Base-by-base conservation (phyloP, 108 stramenopile genomes). In the Skeletonema costatum region DNA sequence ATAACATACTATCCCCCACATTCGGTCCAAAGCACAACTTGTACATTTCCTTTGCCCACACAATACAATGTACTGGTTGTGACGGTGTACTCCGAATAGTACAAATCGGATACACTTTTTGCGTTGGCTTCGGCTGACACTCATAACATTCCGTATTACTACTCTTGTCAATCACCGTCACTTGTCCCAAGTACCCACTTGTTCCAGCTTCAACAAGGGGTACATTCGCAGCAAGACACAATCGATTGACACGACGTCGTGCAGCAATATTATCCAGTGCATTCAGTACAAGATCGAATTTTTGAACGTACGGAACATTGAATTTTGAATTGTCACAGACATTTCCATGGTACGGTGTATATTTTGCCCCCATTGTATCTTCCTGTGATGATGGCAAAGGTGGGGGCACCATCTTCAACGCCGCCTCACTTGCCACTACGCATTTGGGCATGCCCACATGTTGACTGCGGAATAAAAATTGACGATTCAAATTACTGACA, bases 11-110 rank as follows among this genome's bases (percentile, higher is more conserved):
- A 16, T 94, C 95, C 75, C 93, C 85, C 6, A 81, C 76, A 53
- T 93, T 88, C 41, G 71, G 70, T 7, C 90, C 94, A 77, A 99
- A 98, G 38, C 98, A 76, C 29, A 99, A 88, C 69, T 97, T 98
- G 86, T 96, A 99, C 36, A 98, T 78, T 85, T 99, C 98, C 89
- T 99, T 99, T 32, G 97, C 97, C 99, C 99, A 99, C 4, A 99
- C 98, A 69, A 99, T 96, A 76, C 98, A 98, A 81, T 99, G 99
- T 11, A 99, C 99, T 1, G 99, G 99, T 88, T 96, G 93, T 70
- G 85, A 87, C 2, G 99, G 99, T 16, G 99, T 99, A 59, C 85
- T 90, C 65, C 98, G 89, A 66, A 99, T 99, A 66, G 99, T 99
- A 86, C 99, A 99, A 71, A 99, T 99, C 16, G 99, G 98, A 82